A percentile compares a stretch with the other conserved stretches of the same genome.
Conservation (phyloP, 2,329 filamentous ascomycete species). For the Fusarium lyarnte region DNA sequence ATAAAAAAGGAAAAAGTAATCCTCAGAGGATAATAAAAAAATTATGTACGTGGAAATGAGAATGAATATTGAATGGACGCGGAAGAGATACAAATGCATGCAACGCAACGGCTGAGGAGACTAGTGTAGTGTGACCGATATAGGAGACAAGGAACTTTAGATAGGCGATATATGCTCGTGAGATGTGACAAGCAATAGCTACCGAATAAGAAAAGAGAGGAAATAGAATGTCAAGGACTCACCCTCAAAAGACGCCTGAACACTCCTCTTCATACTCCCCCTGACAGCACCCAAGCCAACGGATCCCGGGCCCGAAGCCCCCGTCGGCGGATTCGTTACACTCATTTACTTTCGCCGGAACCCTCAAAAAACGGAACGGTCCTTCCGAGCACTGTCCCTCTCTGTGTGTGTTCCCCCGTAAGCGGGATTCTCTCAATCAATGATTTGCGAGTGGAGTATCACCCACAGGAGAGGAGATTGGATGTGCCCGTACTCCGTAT, state of each 20-base stretch:
- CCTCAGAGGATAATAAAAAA: neutral
- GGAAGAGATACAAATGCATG: neutral
- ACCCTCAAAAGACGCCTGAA: conserved; percentile 71
- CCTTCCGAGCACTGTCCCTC: conserved; percentile 5
- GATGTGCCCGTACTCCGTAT: neutral
- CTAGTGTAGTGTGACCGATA: conserved; percentile 3
- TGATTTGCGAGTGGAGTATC: conserved; percentile 17
- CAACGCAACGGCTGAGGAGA: neutral
- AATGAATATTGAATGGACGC: conserved; percentile 4
- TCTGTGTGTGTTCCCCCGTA: neutral
- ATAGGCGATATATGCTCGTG: conserved; percentile 19
- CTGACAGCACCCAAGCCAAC: conserved; percentile 51
- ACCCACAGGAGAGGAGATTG: conserved; percentile 1
- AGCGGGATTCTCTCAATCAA: conserved; percentile 7
- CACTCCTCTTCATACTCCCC: conserved; percentile 63
- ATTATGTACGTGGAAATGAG: neutral
- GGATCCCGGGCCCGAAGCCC: conserved; percentile 59
- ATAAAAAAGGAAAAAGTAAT: neutral
- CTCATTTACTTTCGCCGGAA: conserved; percentile 54
- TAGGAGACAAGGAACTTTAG: conserved; percentile 11
- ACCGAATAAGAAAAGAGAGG: neutral
- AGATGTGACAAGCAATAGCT: neutral
- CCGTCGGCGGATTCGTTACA: conserved; percentile 64
- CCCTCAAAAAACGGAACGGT: conserved; percentile 5
- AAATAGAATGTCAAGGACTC: conserved; percentile 32